A percentile compares a stretch with the other conserved stretches of the same genome.
phyloP scores from a whole-genome alignment of 352 stramenopile genomes.

The Phytopythium cucurbitacearum region DNA sequence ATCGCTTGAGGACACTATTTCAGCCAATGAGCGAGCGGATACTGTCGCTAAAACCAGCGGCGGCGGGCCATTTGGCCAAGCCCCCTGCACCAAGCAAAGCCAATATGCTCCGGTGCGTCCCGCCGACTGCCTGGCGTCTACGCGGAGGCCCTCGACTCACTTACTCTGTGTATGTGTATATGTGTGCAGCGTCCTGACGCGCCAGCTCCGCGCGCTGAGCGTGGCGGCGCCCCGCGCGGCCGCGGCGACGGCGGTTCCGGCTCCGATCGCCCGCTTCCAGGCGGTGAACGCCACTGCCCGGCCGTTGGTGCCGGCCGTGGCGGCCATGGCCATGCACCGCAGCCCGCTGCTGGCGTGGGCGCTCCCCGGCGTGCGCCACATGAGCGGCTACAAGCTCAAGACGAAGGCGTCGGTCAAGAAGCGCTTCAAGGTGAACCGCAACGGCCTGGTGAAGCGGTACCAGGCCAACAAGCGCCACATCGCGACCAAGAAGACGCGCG shows the following conservation, averaged over 20 bases:
- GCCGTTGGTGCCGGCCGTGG: constrained; percentile 13
- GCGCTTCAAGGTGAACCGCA: constrained; percentile 79
- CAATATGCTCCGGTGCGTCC: too few species aligned
- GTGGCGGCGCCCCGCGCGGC: constrained; percentile 23
- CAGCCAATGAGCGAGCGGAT: too few species aligned
- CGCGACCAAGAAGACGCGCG: constrained; percentile 79
- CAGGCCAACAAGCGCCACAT: constrained; percentile 85
- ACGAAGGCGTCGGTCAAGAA: constrained; percentile 81
- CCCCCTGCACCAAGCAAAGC: too few species aligned
- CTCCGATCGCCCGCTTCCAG: constrained; percentile 16
- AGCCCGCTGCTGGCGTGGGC: constrained; percentile 12
- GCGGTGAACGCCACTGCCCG: constrained; percentile 17
- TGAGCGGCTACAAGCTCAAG: constrained; percentile 75
- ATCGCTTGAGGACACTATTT: too few species aligned
- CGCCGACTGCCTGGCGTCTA: too few species aligned
- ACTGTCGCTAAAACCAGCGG: too few species aligned
- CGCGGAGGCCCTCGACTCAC: too few species aligned
- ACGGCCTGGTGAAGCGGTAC: constrained; percentile 73
- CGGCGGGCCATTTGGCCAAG: too few species aligned
- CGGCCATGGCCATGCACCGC: constrained; percentile 31
- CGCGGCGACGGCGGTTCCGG: constrained; percentile 11
- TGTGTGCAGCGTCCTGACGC: constrained; percentile 40
- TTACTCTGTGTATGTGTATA: neutral
- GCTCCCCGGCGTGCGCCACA: too few species aligned
- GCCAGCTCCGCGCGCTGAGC: constrained; percentile 47